Evolutionary conservation across 768 basidiomycete species (phyloP).

Genomic region (Trichaptum fuscoviolaceum): DNA sequence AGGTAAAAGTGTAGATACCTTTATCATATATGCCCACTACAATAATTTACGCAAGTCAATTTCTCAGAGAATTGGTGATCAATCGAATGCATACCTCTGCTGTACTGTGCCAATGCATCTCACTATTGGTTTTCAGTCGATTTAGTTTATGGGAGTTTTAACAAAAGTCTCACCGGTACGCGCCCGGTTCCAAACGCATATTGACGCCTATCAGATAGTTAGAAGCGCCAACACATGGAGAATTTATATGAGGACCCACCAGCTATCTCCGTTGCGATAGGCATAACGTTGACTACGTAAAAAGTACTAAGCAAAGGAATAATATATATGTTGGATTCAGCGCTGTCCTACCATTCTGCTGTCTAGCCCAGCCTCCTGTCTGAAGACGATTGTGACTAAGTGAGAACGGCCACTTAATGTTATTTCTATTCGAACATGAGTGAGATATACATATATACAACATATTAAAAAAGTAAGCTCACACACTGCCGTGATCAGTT

Average conservation of each 20-base stretch:
- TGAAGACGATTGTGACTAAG: conserved; percentile 57
- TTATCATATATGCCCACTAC: conserved; percentile 22
- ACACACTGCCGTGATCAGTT: conserved; percentile 54
- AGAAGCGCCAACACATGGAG: background rate
- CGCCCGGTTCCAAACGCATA: conserved; percentile 37
- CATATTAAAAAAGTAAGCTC: conserved; percentile 12
- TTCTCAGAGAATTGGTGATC: no score
- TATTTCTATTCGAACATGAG: conserved; percentile 23
- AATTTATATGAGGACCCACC: conserved; percentile 16
- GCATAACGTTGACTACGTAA: conserved; percentile 33
- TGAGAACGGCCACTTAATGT: conserved; percentile 62
- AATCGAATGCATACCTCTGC: conserved; percentile 20
- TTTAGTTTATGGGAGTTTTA: background rate
- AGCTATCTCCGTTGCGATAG: conserved; percentile 28
- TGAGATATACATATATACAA: conserved; percentile 1
- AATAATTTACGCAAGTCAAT: no score
- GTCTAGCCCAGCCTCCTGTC: conserved; percentile 62
- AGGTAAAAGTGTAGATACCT: conserved; percentile 10
- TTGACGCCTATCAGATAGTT: conserved; percentile 31
- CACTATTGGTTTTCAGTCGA: conserved; percentile 18
- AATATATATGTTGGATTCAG: conserved; percentile 16
- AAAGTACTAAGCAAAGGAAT: conserved; percentile 9
- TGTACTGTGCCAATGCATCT: conserved; percentile 41
- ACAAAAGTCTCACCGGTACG: conserved; percentile 29
- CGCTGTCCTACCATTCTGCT: conserved; percentile 45